Evolutionary conservation across 768 basidiomycete genomes (phyloP).

Genomic region (Collybia sp.): DNA sequence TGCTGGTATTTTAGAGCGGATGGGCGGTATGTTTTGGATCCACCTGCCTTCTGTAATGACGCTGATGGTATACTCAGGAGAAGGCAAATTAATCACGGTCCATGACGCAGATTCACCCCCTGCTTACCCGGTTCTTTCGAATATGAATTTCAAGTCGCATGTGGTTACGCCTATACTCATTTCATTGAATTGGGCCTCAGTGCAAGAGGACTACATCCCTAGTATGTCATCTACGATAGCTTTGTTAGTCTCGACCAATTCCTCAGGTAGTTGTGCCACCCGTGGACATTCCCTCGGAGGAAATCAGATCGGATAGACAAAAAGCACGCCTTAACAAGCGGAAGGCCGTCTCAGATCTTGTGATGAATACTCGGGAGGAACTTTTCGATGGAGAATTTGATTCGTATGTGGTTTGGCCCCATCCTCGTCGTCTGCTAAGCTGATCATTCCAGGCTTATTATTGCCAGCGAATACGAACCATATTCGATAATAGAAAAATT

Average conservation of each 20-base stretch:
- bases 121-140: slow-evolving; percentile 73
- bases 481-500: slow-evolving; percentile 73
- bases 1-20: slow-evolving; percentile 76
- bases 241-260: slow-evolving; percentile 5
- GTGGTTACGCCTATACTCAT: slow-evolving; percentile 48
- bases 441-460: slow-evolving; percentile 49
- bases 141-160: slow-evolving; percentile 81
- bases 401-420: slow-evolving; percentile 42
- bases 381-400: slow-evolving; percentile 88
- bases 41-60: not conserved
- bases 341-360: slow-evolving; percentile 57
- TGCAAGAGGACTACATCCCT: slow-evolving; percentile 71
- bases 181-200: slow-evolving; percentile 88
- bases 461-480: slow-evolving; percentile 85
- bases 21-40: slow-evolving; percentile 59
- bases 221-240: slow-evolving; percentile 29
- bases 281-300: slow-evolving; percentile 49
- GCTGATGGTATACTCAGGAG: slow-evolving; percentile 38
- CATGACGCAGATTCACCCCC: slow-evolving; percentile 92
- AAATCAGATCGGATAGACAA: slow-evolving; percentile 69
- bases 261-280: slow-evolving; percentile 48
- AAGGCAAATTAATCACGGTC: slow-evolving; percentile 79
- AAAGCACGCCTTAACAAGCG: slow-evolving; percentile 71
- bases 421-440: not conserved
- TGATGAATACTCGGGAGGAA: slow-evolving; percentile 68